phyloP scores from a whole-genome alignment of 192 early-diverging fungal genomes.

The Kappamyces sp. region DNA sequence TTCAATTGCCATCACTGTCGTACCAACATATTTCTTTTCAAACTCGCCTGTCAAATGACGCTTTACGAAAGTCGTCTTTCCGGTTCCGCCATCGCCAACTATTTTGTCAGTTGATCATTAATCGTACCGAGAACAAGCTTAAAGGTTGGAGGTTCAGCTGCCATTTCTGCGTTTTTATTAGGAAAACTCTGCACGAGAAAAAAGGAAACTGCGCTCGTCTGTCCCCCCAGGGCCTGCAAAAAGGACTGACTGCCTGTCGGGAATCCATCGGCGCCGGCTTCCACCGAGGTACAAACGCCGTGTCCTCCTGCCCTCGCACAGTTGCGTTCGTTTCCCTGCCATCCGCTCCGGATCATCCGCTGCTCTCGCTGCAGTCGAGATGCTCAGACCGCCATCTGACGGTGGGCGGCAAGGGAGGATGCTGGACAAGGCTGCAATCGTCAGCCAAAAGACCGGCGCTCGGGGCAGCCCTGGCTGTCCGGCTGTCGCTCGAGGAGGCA shows the following conservation, averaged over 20 bases:
- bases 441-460: too few relatives aligned
- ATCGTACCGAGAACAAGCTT: constrained; percentile 82
- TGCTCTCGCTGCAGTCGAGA: too few relatives aligned
- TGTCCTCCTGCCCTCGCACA: too few relatives aligned
- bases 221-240: neutral
- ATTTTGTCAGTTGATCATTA: neutral
- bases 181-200: constrained; percentile 4
- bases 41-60: constrained; percentile 99
- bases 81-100: constrained; percentile 98
- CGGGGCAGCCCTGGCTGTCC: too few relatives aligned
- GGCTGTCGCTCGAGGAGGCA: too few relatives aligned
- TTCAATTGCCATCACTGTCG: constrained; percentile 20
- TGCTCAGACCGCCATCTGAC: too few relatives aligned
- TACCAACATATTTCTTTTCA: constrained; percentile 99
- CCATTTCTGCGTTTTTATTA: constrained; percentile 12
- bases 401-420: too few relatives aligned
- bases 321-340: too few relatives aligned
- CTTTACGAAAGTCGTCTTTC: constrained; percentile 99
- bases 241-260: neutral
- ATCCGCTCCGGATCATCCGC: too few relatives aligned
- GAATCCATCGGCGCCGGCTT: too few relatives aligned
- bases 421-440: too few relatives aligned
- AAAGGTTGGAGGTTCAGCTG: constrained; percentile 59
- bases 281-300: too few relatives aligned
- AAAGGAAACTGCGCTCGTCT: neutral